phyloP scores from a whole-genome alignment of 345 rosid species.

The Acer negundo region DNA sequence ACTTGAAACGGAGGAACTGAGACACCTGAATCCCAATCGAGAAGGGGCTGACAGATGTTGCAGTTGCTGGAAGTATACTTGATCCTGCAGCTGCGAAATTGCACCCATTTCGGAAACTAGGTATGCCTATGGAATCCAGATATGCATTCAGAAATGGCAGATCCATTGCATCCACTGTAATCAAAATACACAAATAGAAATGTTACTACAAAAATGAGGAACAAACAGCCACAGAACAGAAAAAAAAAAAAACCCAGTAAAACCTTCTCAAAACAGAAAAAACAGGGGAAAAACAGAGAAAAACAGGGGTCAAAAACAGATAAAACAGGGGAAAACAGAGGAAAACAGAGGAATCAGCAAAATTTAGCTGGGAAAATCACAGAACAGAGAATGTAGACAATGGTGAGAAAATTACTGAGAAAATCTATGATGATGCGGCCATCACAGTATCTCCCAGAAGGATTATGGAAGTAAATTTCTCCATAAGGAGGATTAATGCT shows the following conservation, averaged over 20 bases:
- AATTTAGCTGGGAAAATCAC: neutral
- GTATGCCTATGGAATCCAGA: constrained; percentile 79
- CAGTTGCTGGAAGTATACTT: constrained; percentile 70
- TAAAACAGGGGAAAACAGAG: constrained; percentile 3
- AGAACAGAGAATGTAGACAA: neutral
- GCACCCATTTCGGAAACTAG: constrained; percentile 80
- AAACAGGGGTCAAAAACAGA: neutral
- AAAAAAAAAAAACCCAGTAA: neutral
- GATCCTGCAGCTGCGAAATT: constrained; percentile 95
- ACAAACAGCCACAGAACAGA: neutral
- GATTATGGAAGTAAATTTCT: constrained; percentile 52
- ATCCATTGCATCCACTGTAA: constrained; percentile 93
- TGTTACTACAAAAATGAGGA: neutral
- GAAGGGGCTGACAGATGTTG: constrained; percentile 77
- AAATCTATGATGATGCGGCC: constrained; percentile 83
- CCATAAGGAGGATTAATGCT: constrained; percentile 69
- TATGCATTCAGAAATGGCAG: constrained; percentile 85
- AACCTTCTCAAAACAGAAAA: constrained; percentile 15
- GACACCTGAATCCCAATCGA: constrained; percentile 74
- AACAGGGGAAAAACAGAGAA: neutral
- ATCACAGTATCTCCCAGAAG: constrained; percentile 85
- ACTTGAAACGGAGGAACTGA: constrained; percentile 83
- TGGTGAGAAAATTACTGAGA: constrained; percentile 48
- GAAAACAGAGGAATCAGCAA: neutral
- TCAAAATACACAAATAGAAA: neutral